phyloP scores from a whole-genome alignment of 1,139 yeast genomes.

The Taphrina wiesneri region DNA sequence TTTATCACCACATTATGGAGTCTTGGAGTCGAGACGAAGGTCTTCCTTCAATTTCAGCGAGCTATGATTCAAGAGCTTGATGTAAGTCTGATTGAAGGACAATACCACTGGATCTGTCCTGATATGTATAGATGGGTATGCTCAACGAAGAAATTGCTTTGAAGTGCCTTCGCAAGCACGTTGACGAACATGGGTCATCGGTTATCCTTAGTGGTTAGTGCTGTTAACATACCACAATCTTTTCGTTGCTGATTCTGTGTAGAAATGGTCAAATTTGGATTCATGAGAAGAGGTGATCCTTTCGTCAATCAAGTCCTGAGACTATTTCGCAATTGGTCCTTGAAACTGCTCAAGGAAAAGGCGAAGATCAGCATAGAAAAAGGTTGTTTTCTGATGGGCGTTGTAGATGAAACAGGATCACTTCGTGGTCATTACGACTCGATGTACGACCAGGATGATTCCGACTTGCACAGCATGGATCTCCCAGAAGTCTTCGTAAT shows the following conservation, averaged over 20 bases:
- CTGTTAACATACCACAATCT: too few relatives aligned
- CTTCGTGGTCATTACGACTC: conserved; percentile 33
- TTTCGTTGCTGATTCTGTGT: neutral
- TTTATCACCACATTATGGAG: conserved; percentile 33
- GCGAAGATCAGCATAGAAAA: conserved; percentile 33
- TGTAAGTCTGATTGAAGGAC: neutral
- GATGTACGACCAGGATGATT: conserved; percentile 18
- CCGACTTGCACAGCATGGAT: conserved; percentile 1
- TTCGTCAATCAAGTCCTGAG: conserved; percentile 31
- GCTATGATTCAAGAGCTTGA: conserved; percentile 19
- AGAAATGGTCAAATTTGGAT: conserved; percentile 25
- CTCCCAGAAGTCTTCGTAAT: conserved; percentile 35
- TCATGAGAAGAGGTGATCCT: conserved; percentile 27
- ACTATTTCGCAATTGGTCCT: conserved; percentile 31
- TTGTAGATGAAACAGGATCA: conserved; percentile 33
- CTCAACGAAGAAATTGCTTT: conserved; percentile 11
- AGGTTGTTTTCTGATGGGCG: conserved; percentile 35
- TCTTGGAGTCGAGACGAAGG: conserved; percentile 31
- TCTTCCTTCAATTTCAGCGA: conserved; percentile 27
- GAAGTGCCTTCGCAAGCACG: conserved; percentile 7
- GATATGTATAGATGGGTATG: conserved; percentile 9
- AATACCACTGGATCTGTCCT: neutral
- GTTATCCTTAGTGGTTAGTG: neutral
- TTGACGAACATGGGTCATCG: conserved; percentile 28
- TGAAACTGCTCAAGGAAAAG: conserved; percentile 34